phyloP scores from a whole-genome alignment of 495 filamentous ascomycete species.

The Penicillium egyptiacum region DNA sequence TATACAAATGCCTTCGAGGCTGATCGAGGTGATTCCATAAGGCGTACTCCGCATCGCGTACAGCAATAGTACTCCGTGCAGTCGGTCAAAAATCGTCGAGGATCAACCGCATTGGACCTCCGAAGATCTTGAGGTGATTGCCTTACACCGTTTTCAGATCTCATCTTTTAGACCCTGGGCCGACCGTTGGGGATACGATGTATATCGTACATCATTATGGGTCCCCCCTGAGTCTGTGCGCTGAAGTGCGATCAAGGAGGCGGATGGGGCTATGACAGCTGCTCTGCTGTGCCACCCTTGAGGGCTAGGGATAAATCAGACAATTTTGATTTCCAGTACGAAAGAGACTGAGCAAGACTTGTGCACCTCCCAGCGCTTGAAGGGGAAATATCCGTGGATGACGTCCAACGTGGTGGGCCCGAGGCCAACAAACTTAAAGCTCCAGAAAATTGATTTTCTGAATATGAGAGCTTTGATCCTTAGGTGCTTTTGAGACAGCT shows the following conservation, averaged over 20 bases:
- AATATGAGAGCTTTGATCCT: not conserved
- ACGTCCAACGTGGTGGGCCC: slow-evolving; percentile 14
- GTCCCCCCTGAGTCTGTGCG: slow-evolving; percentile 24
- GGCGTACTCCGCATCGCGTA: not conserved
- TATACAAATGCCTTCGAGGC: not conserved
- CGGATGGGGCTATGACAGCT: not conserved
- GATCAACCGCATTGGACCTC: slow-evolving; percentile 12
- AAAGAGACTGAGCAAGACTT: not conserved
- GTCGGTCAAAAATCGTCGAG: not conserved
- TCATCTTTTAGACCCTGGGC: slow-evolving; percentile 15
- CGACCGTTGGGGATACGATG: slow-evolving; percentile 23
- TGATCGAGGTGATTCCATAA: not conserved
- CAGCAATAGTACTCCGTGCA: not conserved
- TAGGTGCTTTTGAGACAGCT: not conserved
- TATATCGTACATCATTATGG: slow-evolving; percentile 21
- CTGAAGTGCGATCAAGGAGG: not conserved
- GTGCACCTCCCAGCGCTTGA: not conserved
- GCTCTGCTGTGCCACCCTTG: not conserved
- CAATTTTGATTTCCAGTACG: not conserved
- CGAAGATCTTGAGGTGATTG: slow-evolving; percentile 27
- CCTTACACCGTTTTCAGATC: slow-evolving; percentile 14
- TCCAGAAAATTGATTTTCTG: slow-evolving; percentile 5
- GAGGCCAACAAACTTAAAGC: slow-evolving; percentile 9
- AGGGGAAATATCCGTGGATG: slow-evolving; percentile 8
- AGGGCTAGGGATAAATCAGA: too few relatives aligned